Percentiles rank a stretch among this genome's conserved stretches.
Conservation (phyloP, 2,329 filamentous ascomycete genomes). For the Zymoseptoria crescenta region DNA sequence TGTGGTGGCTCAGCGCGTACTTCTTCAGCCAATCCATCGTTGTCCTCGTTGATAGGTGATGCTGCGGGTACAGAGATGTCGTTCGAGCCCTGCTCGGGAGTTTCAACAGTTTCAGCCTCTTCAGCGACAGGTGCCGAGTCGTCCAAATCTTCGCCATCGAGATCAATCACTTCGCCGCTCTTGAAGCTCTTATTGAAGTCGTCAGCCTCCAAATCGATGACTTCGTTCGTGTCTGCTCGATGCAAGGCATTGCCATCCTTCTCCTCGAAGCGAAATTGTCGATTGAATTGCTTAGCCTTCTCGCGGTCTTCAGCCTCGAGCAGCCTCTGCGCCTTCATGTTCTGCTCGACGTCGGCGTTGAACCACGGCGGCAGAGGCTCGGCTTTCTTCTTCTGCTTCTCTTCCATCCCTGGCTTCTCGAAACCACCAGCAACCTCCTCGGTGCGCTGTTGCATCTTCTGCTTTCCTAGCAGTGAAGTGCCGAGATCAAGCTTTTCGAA, state of each 20-base stretch:
- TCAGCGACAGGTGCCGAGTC: neutral
- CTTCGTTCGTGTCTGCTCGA: slow-evolving; percentile 45
- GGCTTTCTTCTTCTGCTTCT: slow-evolving; percentile 37
- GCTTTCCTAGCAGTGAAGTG: slow-evolving; percentile 48
- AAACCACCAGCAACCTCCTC: slow-evolving; percentile 58
- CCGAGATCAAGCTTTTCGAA: slow-evolving; percentile 76
- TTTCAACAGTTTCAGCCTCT: neutral
- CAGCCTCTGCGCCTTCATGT: slow-evolving; percentile 45
- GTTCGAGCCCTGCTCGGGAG: neutral
- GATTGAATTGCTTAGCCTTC: slow-evolving; percentile 48
- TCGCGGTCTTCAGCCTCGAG: slow-evolving; percentile 43
- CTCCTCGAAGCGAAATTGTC: slow-evolving; percentile 53
- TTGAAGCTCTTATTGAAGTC: slow-evolving; percentile 31
- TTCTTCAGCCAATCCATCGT: slow-evolving; percentile 3
- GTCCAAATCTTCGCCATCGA: slow-evolving; percentile 21
- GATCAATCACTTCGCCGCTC: slow-evolving; percentile 35
- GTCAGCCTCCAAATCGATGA: slow-evolving; percentile 42
- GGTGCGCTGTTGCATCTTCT: slow-evolving; percentile 45
- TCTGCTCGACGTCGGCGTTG: slow-evolving; percentile 47
- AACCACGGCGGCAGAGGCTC: slow-evolving; percentile 73
- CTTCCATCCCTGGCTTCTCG: slow-evolving; percentile 42
- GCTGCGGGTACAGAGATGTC: neutral
- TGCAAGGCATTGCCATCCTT: slow-evolving; percentile 40
- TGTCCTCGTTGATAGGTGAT: neutral
- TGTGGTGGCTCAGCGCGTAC: slow-evolving; percentile 7